Conservation (phyloP, 2,329 filamentous ascomycete genomes). For the Cladosporium sphaerospermum region DNA sequence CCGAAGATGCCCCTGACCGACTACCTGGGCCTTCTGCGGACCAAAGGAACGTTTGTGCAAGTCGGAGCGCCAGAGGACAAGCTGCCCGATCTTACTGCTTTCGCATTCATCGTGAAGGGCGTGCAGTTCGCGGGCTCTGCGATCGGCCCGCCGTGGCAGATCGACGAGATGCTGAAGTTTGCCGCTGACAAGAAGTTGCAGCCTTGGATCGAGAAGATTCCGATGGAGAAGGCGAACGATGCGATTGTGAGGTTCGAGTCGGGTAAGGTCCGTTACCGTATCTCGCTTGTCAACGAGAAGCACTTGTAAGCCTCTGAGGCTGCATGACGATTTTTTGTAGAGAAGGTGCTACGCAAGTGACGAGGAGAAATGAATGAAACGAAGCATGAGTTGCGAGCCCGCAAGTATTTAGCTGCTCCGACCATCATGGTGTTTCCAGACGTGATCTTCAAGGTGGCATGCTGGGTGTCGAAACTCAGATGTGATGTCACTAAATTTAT, state of each 20-base stretch:
- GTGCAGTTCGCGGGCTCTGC: slow-evolving; percentile 39
- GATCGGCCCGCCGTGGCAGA: slow-evolving; percentile 52
- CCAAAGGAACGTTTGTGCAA: slow-evolving; percentile 58
- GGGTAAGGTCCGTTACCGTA: slow-evolving; percentile 47
- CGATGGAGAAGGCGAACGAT: slow-evolving; percentile 54
- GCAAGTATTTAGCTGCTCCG: too few species aligned
- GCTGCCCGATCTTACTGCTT: slow-evolving; percentile 50
- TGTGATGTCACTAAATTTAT: too few species aligned
- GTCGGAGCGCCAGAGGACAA: slow-evolving; percentile 58
- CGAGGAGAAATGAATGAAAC: too few species aligned
- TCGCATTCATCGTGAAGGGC: slow-evolving; percentile 53
- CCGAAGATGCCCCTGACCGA: slow-evolving; percentile 56
- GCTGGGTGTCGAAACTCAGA: too few species aligned
- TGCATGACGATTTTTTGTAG: too few species aligned
- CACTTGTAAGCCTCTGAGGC: not conserved
- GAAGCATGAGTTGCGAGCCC: too few species aligned
- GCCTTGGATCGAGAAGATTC: slow-evolving; percentile 57
- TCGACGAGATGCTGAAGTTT: slow-evolving; percentile 56
- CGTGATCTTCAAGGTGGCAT: too few species aligned
- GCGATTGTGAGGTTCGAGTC: slow-evolving; percentile 51
- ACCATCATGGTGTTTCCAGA: too few species aligned
- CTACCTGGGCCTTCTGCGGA: slow-evolving; percentile 56
- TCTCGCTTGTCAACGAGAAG: slow-evolving; percentile 32
- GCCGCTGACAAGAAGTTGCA: slow-evolving; percentile 53
- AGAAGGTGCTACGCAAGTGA: too few species aligned